Base-by-base conservation (phyloP, 2,329 filamentous ascomycete genomes). In the Monosporascus sp. region DNA sequence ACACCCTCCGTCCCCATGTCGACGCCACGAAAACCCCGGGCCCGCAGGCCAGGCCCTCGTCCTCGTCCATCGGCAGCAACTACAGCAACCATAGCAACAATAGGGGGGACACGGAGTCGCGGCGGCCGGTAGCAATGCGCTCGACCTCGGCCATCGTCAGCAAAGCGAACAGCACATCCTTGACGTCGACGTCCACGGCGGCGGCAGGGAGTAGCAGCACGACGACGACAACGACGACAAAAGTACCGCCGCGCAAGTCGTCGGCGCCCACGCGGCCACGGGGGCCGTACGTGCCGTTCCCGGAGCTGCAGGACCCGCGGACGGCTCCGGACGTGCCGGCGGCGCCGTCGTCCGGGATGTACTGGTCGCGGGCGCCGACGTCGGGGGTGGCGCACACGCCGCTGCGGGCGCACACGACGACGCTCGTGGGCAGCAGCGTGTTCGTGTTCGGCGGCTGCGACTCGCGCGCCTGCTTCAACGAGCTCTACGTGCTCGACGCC, bases 391-490 rank as follows among this genome's bases (percentile, higher is more conserved):
- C 82, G 40, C 83, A 85, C 63, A 80, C 82, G 17, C 78, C 81
- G 24, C 70, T 88, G 54, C 79, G 85, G 52, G 85, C 85, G 17
- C 85, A 88, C 68, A 87, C 85, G 45, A 82, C 82, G 34, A 86
- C 85, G 20, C 72, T 87, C 34, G 75, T 88, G 43, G 85, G 84
- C 9, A 86, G 82, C 52, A 87, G 83, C 61, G 76, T 88, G 52
- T 88, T 81, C 65, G 76, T 88, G 20, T 88, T 88, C 65, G 85
- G 85, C 26, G 85, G 85, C 11, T 88, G 85, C 69, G 84, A 88
- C 68, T 76, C 82, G 50, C 76, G 79, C 37, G 76, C 83, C 7
- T 88, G 85, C 70, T 88, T 88, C 71, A 87, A 86, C 69, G 82
- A 85, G 63, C 69, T 88, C 45, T 87, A 87, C 64, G 83, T 88